A percentile compares a stretch with the other conserved stretches of the same genome.
phyloP scores from a whole-genome alignment of 139 green algal genomes.

The Raphidocelis subcapitata region DNA sequence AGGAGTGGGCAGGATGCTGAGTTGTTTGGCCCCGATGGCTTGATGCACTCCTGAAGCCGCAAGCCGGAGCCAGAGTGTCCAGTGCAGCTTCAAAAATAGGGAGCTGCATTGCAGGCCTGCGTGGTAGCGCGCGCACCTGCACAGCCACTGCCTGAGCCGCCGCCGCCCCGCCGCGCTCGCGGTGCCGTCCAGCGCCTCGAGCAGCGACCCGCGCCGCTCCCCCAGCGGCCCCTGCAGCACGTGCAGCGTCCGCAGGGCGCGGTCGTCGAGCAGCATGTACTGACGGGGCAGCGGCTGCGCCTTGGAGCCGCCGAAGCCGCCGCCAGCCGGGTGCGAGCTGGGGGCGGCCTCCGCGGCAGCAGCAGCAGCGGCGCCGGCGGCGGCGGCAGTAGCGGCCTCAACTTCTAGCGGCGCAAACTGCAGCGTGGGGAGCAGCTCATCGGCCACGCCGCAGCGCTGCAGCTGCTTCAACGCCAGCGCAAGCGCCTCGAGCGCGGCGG shows the following conservation, averaged over 20 bases:
- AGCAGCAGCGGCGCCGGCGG: neutral
- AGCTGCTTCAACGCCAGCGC: conserved; percentile 13
- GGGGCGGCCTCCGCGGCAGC: conserved; percentile 10
- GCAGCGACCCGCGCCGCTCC: conserved; percentile 37
- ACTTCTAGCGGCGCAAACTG: conserved; percentile 5
- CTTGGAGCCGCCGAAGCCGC: neutral
- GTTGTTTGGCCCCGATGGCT: no score
- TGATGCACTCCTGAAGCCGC: neutral
- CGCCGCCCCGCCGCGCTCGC: conserved; percentile 41
- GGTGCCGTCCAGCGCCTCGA: conserved; percentile 44
- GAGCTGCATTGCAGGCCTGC: no score
- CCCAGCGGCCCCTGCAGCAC: conserved; percentile 47
- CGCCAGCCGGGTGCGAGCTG: conserved; percentile 6
- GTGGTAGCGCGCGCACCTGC: no score
- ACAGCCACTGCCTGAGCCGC: conserved; percentile 46
- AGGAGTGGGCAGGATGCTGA: no score
- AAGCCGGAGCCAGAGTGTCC: neutral
- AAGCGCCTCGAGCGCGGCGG: neutral
- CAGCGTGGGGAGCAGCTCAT: conserved; percentile 10
- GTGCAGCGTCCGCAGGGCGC: conserved; percentile 44
- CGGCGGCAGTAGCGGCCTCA: no score
- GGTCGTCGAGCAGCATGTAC: conserved; percentile 53
- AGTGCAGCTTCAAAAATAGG: neutral
- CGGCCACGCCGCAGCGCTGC: conserved; percentile 22
- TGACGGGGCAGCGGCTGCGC: neutral